phyloP scores from a whole-genome alignment of 192 early-diverging fungal species.

The Backusella liffmaniae region DNA sequence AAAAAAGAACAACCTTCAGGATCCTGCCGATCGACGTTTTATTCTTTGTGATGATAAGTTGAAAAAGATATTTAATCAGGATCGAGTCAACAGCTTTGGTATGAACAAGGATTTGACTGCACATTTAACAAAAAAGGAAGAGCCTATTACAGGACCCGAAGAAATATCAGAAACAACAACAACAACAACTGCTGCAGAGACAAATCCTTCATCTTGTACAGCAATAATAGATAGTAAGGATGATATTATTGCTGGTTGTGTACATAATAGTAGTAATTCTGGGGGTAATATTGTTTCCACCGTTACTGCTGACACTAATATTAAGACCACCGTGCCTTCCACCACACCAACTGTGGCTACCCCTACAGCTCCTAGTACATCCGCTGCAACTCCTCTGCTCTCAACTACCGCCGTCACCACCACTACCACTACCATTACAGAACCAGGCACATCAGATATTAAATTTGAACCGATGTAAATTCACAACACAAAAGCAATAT shows the following conservation, averaged over 20 bases:
- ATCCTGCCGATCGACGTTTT: slow-evolving; percentile 48
- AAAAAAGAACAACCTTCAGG: slow-evolving; percentile 56
- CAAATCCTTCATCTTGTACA: neutral
- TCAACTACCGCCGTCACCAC: neutral
- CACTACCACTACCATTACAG: neutral
- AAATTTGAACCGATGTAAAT: neutral
- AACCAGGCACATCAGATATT: neutral
- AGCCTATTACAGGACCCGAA: neutral
- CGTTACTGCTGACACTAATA: neutral
- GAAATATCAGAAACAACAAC: neutral
- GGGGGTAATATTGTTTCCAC: neutral
- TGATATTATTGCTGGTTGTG: neutral
- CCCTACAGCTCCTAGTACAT: neutral
- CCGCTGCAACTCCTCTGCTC: neutral
- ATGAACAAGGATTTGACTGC: slow-evolving; percentile 61
- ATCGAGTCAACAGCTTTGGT: slow-evolving; percentile 54
- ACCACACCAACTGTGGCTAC: neutral
- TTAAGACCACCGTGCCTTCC: neutral
- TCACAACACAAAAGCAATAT: neutral
- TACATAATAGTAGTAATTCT: neutral
- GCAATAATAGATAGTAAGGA: neutral
- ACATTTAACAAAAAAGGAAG: slow-evolving; percentile 49
- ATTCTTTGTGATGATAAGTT: slow-evolving; percentile 56
- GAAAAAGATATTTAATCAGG: slow-evolving; percentile 46
- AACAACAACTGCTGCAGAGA: neutral